Evolutionary conservation across 805 yeast genomes (phyloP).

Genomic region (Saturnispora mendoncae): DNA sequence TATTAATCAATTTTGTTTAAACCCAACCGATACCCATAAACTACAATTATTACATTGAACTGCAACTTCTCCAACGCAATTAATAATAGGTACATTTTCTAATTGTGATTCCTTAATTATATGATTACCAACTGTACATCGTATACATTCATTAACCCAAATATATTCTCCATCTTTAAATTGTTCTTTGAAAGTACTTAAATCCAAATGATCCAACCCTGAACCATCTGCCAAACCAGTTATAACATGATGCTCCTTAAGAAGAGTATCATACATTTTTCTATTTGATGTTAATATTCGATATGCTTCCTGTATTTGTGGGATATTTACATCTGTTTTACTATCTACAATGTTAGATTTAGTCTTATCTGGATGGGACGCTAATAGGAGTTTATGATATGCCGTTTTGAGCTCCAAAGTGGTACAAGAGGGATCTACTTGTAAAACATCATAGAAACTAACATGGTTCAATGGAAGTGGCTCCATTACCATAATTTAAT

Average conservation of each 20-base stretch:
- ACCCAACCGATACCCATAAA: conserved; percentile 64
- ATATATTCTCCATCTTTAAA: conserved; percentile 2
- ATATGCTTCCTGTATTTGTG: conserved; percentile 47
- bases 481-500: not conserved
- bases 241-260: conserved; percentile 29
- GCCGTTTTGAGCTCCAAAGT: conserved; percentile 46
- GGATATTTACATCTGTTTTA: conserved; percentile 32
- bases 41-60: conserved; percentile 82
- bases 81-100: conserved; percentile 20
- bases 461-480: conserved; percentile 9
- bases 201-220: conserved; percentile 31
- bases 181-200: conserved; percentile 5
- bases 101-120: conserved; percentile 44
- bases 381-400: conserved; percentile 51
- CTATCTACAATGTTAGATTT: not conserved
- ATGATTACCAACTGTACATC: conserved; percentile 35
- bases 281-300: conserved; percentile 41
- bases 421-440: conserved; percentile 33
- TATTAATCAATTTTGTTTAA: not conserved
- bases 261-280: conserved; percentile 42
- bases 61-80: conserved; percentile 41
- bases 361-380: conserved; percentile 73
- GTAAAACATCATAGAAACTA: conserved; percentile 52
- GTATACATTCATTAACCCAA: conserved; percentile 53
- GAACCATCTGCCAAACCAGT: conserved; percentile 57